phyloP scores from a whole-genome alignment of 495 filamentous ascomycete genomes.

The Recurvomyces mirabilis region DNA sequence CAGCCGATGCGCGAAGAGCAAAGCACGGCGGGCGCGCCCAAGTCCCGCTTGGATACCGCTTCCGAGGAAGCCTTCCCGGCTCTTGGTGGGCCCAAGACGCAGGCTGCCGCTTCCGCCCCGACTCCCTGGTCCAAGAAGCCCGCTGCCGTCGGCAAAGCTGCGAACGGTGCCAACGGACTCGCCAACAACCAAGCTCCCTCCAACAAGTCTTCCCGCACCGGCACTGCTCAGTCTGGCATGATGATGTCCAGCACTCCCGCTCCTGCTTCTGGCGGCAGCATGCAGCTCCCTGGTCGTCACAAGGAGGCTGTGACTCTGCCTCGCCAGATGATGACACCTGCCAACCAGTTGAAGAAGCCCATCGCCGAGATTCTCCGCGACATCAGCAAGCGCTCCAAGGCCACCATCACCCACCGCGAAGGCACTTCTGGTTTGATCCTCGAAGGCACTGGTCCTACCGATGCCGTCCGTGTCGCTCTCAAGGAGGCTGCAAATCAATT shows the following conservation, averaged over 20 bases:
- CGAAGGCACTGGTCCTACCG: constrained; percentile 65
- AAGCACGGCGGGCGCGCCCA: constrained; percentile 20
- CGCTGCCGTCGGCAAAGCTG: constrained; percentile 44
- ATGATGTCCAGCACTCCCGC: constrained; percentile 43
- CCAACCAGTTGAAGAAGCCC: constrained; percentile 69
- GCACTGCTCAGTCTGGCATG: constrained; percentile 47
- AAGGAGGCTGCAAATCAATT: constrained; percentile 78
- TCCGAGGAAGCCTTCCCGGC: constrained; percentile 87
- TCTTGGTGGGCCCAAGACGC: constrained; percentile 59
- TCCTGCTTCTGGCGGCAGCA: constrained; percentile 20
- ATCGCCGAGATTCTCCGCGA: constrained; percentile 72
- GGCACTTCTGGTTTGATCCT: constrained; percentile 61
- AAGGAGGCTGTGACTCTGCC: constrained; percentile 57
- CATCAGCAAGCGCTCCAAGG: constrained; percentile 78
- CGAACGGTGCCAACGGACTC: constrained; percentile 34
- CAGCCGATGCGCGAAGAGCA: constrained; percentile 39
- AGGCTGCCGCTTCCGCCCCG: constrained; percentile 41
- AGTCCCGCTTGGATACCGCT: constrained; percentile 56
- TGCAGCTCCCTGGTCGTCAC: constrained; percentile 24
- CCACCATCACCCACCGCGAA: constrained; percentile 60
- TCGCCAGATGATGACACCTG: constrained; percentile 60
- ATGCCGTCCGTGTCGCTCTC: constrained; percentile 67
- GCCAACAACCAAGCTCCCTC: constrained; percentile 34
- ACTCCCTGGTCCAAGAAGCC: constrained; percentile 60
- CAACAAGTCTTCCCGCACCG: constrained; percentile 39